A percentile compares a stretch with the other conserved stretches of the same genome.
phyloP scores from a whole-genome alignment of 176 grass and related monocot species.

The Urochloa ruziziensis region DNA sequence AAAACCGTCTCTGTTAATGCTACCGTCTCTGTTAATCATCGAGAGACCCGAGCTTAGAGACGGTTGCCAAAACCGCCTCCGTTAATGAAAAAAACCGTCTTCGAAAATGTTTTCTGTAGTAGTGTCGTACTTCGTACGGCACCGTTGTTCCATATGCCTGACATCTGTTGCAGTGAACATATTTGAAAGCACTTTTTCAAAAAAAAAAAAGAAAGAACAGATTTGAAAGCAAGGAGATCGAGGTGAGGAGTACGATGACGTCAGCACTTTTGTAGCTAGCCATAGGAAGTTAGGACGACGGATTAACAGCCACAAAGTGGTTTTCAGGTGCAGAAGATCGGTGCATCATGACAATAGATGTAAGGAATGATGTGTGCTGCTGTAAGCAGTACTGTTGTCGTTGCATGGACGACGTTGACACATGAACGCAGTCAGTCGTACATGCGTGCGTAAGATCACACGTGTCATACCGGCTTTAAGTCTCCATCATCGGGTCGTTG shows the following conservation, averaged over 20 bases:
- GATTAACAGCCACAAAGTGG: background rate
- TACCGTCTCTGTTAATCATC: no score
- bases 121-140: no score
- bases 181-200: no score
- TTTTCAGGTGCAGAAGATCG: background rate
- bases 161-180: no score
- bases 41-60: no score
- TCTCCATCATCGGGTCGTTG: background rate
- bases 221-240: background rate
- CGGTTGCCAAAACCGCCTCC: no score
- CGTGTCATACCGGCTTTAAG: background rate
- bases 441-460: slow-evolving; percentile 1
- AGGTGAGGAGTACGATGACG: background rate
- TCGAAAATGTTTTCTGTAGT: no score
- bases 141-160: no score
- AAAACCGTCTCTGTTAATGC: no score
- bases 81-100: no score
- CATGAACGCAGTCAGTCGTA: background rate
- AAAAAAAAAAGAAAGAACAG: no score
- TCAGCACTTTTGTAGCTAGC: background rate
- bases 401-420: background rate
- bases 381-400: background rate
- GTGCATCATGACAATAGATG: background rate
- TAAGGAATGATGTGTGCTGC: background rate
- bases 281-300: no score